phyloP scores from a whole-genome alignment of 2,329 filamentous ascomycete genomes.

The Nigrograna mackinnonii region DNA sequence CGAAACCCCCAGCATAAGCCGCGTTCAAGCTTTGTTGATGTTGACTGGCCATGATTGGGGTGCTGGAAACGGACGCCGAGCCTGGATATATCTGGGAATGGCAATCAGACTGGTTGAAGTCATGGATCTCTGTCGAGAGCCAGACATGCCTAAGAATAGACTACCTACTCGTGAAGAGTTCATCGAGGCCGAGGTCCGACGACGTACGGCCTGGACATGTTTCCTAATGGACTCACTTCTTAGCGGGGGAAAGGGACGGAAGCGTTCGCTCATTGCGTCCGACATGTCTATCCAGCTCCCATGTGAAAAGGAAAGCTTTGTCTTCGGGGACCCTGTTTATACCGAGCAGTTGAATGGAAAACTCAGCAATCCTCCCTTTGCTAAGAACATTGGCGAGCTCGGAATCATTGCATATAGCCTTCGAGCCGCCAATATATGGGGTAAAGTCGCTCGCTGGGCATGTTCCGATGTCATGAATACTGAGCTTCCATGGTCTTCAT shows the following conservation, averaged over 20 bases:
- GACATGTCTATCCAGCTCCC: constrained; percentile 45
- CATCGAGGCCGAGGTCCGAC: constrained; percentile 44
- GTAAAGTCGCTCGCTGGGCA: constrained; percentile 45
- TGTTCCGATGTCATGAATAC: constrained; percentile 40
- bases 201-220: constrained; percentile 46
- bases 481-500: constrained; percentile 40
- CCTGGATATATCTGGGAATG: constrained; percentile 48
- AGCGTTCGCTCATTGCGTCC: constrained; percentile 32
- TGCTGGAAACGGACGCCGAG: constrained; percentile 46
- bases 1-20: constrained; percentile 42
- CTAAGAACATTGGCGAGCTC: constrained; percentile 33
- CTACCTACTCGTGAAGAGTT: constrained; percentile 42
- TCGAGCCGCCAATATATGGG: constrained; percentile 45
- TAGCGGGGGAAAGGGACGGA: constrained; percentile 45
- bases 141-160: constrained; percentile 30
- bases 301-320: constrained; percentile 43
- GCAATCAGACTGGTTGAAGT: constrained; percentile 45
- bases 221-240: constrained; percentile 48
- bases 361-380: constrained; percentile 30
- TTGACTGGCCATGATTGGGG: constrained; percentile 52
- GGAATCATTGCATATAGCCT: constrained; percentile 44
- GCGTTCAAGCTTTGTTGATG: constrained; percentile 46
- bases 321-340: constrained; percentile 43
- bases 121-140: constrained; percentile 44
- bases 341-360: constrained; percentile 37